These are phyloP conservation scores for Isochrysis galbana DNA, from an alignment of 78 protist genomes.

Conservation along the genomic window DNA sequence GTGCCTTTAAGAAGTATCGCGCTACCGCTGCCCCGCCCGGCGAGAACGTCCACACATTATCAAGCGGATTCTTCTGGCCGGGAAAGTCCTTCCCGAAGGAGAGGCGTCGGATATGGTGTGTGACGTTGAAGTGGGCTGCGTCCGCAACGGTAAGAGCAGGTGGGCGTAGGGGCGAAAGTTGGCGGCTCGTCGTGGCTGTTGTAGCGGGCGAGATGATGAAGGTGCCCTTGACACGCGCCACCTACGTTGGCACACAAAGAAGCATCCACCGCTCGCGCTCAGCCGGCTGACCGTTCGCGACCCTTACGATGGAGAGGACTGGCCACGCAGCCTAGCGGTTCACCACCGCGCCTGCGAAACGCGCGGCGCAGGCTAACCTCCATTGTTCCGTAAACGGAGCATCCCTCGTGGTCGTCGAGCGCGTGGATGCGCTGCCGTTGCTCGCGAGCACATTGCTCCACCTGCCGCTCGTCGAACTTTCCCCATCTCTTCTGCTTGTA, in stretches of 20 bases:
- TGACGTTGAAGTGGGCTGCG: constrained; percentile 63
- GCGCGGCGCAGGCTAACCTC: too few relatives aligned
- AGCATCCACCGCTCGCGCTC: too few relatives aligned
- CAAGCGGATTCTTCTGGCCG: constrained; percentile 81
- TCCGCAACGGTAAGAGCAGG: neutral
- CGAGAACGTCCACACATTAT: constrained; percentile 36
- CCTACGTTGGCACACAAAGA: neutral
- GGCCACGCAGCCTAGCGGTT: too few relatives aligned
- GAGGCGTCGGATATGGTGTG: constrained; percentile 75
- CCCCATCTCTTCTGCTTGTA: too few relatives aligned
- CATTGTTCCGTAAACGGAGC: constrained; percentile 77
- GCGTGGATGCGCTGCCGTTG: neutral
- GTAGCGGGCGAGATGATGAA: neutral
- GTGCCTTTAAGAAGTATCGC: constrained; percentile 75
- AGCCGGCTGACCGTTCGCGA: too few relatives aligned
- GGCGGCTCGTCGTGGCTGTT: neutral
- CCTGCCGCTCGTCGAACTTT: too few relatives aligned
- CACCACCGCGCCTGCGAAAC: too few relatives aligned
- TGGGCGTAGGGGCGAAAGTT: too few relatives aligned
- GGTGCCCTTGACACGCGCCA: constrained; percentile 59
- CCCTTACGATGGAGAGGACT: too few relatives aligned
- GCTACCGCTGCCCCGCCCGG: neutral
- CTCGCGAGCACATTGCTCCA: constrained; percentile 43
- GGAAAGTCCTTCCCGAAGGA: constrained; percentile 86
- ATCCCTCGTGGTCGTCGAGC: constrained; percentile 68